phyloP scores from a whole-genome alignment of 495 filamentous ascomycete genomes.

The Xeromyces bisporus region DNA sequence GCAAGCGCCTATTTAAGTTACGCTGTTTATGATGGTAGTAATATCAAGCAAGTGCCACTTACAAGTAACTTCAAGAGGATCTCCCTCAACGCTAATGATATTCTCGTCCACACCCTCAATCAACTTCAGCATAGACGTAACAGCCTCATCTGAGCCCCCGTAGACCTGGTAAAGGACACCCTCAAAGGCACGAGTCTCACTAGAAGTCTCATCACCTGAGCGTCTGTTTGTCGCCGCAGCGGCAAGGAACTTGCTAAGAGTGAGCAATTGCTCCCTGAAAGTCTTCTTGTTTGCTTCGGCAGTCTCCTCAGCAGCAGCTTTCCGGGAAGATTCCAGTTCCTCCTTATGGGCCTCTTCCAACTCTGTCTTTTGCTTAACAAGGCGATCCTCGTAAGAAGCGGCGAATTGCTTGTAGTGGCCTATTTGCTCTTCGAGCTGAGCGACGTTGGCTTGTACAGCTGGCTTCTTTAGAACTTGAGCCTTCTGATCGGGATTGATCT shows the following conservation, averaged over 20 bases:
- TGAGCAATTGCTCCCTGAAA: constrained; percentile 39
- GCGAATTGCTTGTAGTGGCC: constrained; percentile 69
- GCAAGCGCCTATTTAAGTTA: constrained; percentile 1
- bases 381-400: constrained; percentile 51
- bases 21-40: no score
- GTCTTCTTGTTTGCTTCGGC: constrained; percentile 36
- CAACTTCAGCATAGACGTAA: constrained; percentile 68
- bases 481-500: constrained; percentile 89
- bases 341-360: constrained; percentile 53
- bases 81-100: constrained; percentile 45
- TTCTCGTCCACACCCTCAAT: constrained; percentile 65
- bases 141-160: constrained; percentile 64
- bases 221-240: constrained; percentile 58
- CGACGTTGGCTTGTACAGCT: constrained; percentile 52
- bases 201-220: constrained; percentile 42
- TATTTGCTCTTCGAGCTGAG: constrained; percentile 71
- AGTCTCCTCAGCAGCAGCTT: constrained; percentile 44
- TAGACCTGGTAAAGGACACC: constrained; percentile 80
- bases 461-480: constrained; percentile 81
- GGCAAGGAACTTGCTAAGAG: constrained; percentile 63
- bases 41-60: constrained; percentile 17
- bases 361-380: constrained; percentile 51
- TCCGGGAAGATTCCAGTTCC: constrained; percentile 52
- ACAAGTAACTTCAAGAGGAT: constrained; percentile 60
- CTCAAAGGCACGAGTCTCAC: constrained; percentile 74